Conservation (phyloP, 2,329 filamentous ascomycete genomes). For the Didymella arachidicola region DNA sequence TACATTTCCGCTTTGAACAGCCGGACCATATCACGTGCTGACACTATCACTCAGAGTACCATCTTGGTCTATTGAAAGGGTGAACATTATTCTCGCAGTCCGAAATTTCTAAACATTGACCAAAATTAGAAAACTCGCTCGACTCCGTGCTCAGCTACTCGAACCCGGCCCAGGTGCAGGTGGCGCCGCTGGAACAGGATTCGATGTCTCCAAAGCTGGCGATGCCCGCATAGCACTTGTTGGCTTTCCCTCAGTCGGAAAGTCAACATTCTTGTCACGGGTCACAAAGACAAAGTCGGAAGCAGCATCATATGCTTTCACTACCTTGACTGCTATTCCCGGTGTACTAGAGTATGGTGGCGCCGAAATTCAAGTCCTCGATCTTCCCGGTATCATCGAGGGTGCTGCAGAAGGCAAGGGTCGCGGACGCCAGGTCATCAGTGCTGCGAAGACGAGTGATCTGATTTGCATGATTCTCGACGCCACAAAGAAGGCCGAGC, state of each 20-base stretch:
- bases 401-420: conserved; percentile 96
- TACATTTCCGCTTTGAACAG: conserved; percentile 2
- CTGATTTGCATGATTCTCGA: conserved; percentile 96
- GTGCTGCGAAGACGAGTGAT: conserved; percentile 97
- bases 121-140: conserved; percentile 82
- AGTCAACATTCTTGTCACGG: conserved; percentile 98
- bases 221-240: conserved; percentile 97
- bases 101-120: conserved; percentile 25
- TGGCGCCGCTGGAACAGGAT: conserved; percentile 80
- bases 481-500: conserved; percentile 94
- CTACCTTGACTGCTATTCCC: conserved; percentile 94
- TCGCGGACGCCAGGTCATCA: conserved; percentile 93
- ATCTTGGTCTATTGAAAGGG: conserved; percentile 97
- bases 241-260: conserved; percentile 98
- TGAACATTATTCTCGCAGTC: conserved; percentile 49
- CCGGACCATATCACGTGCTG: conserved; percentile 42
- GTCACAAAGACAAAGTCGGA: conserved; percentile 98
- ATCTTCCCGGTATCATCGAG: conserved; percentile 98
- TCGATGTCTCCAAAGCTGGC: conserved; percentile 89
- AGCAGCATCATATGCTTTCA: conserved; percentile 96
- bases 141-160: conserved; percentile 90
- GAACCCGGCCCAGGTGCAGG: conserved; percentile 85
- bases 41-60: conserved; percentile 76
- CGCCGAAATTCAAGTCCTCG: conserved; percentile 96
- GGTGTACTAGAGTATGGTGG: conserved; percentile 97